phyloP scores from a whole-genome alignment of 768 basidiomycete genomes.

The Coprinellus micaceus region DNA sequence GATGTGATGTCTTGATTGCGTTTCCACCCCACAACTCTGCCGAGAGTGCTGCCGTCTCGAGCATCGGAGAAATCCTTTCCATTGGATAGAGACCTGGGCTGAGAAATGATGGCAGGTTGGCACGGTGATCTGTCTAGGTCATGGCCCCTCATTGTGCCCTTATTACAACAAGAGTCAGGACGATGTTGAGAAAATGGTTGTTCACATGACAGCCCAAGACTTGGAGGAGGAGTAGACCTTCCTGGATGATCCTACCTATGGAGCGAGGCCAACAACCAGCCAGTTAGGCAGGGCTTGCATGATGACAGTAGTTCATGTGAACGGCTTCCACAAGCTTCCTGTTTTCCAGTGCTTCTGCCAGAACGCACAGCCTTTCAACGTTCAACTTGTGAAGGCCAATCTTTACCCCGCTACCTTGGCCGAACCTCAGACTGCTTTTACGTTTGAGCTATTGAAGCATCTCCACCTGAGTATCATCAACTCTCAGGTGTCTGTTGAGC shows the following conservation, averaged over 20 bases:
- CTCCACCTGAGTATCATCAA: background rate
- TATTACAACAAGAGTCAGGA: background rate
- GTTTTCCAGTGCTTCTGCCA: slow-evolving; percentile 11
- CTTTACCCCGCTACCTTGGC: slow-evolving; percentile 2
- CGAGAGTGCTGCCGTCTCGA: background rate
- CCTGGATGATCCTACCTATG: background rate
- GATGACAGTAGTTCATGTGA: slow-evolving; percentile 12
- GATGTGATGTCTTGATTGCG: background rate
- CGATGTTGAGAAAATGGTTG: background rate
- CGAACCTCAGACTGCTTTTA: background rate
- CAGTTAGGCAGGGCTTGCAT: background rate
- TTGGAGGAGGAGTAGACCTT: background rate
- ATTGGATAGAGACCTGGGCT: slow-evolving; percentile 20
- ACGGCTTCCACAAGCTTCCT: slow-evolving; percentile 14
- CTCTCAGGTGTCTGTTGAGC: background rate
- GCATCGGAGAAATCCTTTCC: slow-evolving; percentile 6
- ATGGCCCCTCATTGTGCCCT: slow-evolving; percentile 18
- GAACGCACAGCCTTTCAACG: background rate
- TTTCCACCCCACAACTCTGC: background rate
- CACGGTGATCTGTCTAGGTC: slow-evolving; percentile 18
- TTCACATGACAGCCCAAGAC: background rate
- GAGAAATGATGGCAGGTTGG: slow-evolving; percentile 19
- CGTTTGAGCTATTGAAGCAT: background rate
- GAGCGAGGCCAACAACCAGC: too few relatives aligned
- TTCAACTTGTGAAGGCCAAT: slow-evolving; percentile 9